These are phyloP conservation scores for Rosa persica DNA, from an alignment of 306 rosid species.

Conservation along the genomic window DNA sequence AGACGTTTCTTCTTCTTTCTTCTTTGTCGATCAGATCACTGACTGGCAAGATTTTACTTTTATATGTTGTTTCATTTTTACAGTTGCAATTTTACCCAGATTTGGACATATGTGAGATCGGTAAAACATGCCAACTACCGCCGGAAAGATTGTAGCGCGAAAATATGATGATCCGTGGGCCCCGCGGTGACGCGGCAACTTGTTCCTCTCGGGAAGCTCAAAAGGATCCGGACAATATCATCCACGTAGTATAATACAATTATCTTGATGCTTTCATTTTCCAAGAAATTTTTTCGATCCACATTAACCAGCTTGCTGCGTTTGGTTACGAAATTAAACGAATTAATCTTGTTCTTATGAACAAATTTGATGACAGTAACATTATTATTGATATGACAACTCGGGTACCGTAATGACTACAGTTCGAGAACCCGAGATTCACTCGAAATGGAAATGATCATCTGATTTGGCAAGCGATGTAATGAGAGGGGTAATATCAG, in stretches of 20 bases:
- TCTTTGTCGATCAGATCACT: not conserved
- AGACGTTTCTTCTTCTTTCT: not conserved
- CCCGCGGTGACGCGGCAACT: constrained; percentile 15
- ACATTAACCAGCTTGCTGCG: not conserved
- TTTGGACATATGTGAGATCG: not conserved
- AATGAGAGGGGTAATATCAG: not conserved
- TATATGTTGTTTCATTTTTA: not conserved
- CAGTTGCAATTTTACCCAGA: not conserved
- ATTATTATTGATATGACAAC: no score
- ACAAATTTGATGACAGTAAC: not conserved
- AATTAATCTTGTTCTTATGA: not conserved
- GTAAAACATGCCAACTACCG: not conserved
- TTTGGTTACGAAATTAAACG: not conserved
- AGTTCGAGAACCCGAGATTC: not conserved
- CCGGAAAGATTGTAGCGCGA: not conserved
- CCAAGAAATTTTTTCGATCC: not conserved
- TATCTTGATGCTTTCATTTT: not conserved
- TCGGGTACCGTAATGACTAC: not conserved
- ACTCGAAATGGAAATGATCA: not conserved
- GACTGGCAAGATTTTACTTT: not conserved
- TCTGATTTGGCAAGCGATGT: not conserved
- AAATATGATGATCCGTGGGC: not conserved
- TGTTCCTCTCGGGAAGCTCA: constrained; percentile 18
- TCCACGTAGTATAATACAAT: not conserved
- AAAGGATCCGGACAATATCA: not conserved